These are phyloP conservation scores for Malassezia restricta DNA, from an alignment of 1,284 basidiomycete species.

Conservation along the genomic window DNA sequence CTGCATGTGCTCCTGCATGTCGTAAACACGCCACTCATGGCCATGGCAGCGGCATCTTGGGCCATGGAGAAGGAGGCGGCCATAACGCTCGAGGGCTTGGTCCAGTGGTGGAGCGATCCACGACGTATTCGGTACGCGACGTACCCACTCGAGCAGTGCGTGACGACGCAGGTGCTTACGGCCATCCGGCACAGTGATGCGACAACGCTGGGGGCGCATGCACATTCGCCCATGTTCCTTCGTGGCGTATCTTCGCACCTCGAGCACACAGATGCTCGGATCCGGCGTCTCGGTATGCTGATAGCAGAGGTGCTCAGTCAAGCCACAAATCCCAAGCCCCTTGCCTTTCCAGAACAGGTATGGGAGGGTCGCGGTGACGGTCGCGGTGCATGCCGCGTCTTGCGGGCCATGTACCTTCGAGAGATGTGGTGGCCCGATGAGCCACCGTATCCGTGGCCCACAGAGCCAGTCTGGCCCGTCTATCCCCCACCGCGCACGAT, in stretches of 20 bases:
- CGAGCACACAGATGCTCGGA: slow-evolving; percentile 52
- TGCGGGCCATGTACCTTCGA: slow-evolving; percentile 20
- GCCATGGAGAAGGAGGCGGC: neutral
- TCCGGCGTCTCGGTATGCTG: slow-evolving; percentile 86
- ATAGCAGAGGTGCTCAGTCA: slow-evolving; percentile 56
- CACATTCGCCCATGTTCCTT: slow-evolving; percentile 57
- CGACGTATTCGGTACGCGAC: neutral
- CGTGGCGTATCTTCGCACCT: slow-evolving; percentile 62
- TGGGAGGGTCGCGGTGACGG: slow-evolving; percentile 73
- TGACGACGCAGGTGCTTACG: slow-evolving; percentile 1
- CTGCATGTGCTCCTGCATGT: neutral
- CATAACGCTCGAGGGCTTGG: neutral
- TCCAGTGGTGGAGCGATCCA: slow-evolving; percentile 4
- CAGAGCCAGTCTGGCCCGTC: no score
- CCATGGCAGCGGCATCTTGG: slow-evolving; percentile 1
- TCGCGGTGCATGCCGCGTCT: slow-evolving; percentile 44
- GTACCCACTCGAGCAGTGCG: neutral
- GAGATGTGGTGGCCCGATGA: neutral
- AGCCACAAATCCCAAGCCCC: slow-evolving; percentile 49
- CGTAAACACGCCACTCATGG: neutral
- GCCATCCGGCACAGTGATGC: neutral
- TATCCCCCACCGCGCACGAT: neutral
- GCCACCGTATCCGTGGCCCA: neutral
- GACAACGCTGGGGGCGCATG: neutral
- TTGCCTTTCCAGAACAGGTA: slow-evolving; percentile 59